Evolutionary conservation across 306 rosid species (phyloP).

Genomic region (Senna siamea): DNA sequence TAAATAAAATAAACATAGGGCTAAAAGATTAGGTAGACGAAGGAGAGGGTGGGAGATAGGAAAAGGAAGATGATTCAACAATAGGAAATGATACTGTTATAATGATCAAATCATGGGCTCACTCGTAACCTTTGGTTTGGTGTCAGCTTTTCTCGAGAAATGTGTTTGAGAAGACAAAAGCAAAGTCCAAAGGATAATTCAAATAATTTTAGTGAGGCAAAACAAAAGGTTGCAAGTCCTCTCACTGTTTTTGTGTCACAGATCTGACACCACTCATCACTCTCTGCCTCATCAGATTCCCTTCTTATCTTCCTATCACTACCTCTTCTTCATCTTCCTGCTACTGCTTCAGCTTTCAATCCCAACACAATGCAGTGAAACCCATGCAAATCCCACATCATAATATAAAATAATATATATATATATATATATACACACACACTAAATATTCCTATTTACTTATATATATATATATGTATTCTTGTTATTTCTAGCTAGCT

Average conservation of each 20-base stretch:
- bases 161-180: constrained; percentile 79
- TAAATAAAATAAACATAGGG: no score
- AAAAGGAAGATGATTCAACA: neutral
- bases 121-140: constrained; percentile 45
- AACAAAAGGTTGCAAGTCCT: constrained; percentile 56
- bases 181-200: constrained; percentile 50
- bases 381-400: constrained; percentile 49
- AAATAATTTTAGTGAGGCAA: constrained; percentile 50
- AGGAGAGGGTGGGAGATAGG: no score
- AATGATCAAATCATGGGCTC: constrained; percentile 43
- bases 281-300: constrained; percentile 64
- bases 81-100: constrained; percentile 33
- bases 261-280: constrained; percentile 64
- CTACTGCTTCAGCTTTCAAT: constrained; percentile 16
- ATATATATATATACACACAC: no score
- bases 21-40: no score
- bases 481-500: no score
- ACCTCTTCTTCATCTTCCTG: neutral
- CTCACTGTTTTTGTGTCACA: constrained; percentile 49
- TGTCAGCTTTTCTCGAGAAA: constrained; percentile 60
- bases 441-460: no score
- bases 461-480: no score
- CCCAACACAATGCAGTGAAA: constrained; percentile 32
- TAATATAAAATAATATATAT: no score
- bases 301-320: constrained; percentile 39